A percentile compares a stretch with the other conserved stretches of the same genome.
These are phyloP conservation scores for Mycena olivaceomarginata DNA, from an alignment of 768 basidiomycete species.

Conservation along the genomic window DNA sequence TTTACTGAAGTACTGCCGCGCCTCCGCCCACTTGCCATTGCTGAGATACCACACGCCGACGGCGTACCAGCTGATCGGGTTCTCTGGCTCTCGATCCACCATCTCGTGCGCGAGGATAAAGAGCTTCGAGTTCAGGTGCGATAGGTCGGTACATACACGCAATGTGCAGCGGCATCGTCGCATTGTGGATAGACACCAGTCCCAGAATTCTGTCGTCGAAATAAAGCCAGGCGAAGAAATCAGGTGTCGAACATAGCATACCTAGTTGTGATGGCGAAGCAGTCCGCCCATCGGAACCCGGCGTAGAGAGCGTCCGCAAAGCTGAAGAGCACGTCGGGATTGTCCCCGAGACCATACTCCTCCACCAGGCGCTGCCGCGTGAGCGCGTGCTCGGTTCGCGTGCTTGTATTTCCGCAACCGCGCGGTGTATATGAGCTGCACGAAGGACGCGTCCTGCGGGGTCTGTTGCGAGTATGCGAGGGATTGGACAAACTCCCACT, in stretches of 20 bases:
- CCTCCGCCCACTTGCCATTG: constrained; percentile 91
- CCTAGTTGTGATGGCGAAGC: constrained; percentile 92
- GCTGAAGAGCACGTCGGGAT: constrained; percentile 94
- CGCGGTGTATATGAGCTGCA: constrained; percentile 94
- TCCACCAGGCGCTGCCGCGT: constrained; percentile 88
- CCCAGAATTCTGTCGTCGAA: constrained; percentile 83
- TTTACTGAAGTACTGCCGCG: constrained; percentile 97
- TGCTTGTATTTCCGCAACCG: constrained; percentile 95
- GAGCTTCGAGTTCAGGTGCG: constrained; percentile 92
- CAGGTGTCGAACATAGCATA: constrained; percentile 49
- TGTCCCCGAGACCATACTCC: constrained; percentile 90
- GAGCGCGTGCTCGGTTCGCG: constrained; percentile 84
- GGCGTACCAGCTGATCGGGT: constrained; percentile 97
- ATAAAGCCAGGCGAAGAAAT: constrained; percentile 5
- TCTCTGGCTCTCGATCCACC: constrained; percentile 95
- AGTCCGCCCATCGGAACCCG: constrained; percentile 95
- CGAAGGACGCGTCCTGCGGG: constrained; percentile 92
- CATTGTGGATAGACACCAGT: constrained; percentile 89
- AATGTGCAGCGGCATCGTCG: constrained; percentile 95
- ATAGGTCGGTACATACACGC: constrained; percentile 98
- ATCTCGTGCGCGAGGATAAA: constrained; percentile 98
- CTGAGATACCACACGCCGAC: constrained; percentile 98
- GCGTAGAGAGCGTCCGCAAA: constrained; percentile 94
- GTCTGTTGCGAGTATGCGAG: constrained; percentile 90
- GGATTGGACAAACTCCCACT: constrained; percentile 96